A percentile compares a stretch with the other conserved stretches of the same genome.
These are phyloP conservation scores for Mortierella polycephala DNA, from an alignment of 371 early-diverging fungal species.

Conservation along the genomic window DNA sequence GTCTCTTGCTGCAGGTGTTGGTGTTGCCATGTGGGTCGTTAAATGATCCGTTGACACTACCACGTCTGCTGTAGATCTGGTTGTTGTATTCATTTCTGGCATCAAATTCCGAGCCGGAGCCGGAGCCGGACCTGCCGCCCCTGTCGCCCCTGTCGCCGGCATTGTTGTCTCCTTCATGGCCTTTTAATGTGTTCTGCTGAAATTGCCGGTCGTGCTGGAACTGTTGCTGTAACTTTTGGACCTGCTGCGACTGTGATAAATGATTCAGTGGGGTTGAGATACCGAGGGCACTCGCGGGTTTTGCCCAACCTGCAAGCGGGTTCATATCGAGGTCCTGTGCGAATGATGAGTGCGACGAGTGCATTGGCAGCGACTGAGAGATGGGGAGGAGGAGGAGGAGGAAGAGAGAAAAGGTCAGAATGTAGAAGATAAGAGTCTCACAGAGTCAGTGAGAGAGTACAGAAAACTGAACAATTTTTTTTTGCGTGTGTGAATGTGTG, in stretches of 20 bases:
- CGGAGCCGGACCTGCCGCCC: neutral
- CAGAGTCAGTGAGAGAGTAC: neutral
- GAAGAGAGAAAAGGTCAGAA: neutral
- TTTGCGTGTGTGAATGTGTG: neutral
- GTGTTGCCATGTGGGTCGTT: neutral
- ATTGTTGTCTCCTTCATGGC: neutral
- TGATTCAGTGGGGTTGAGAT: slow-evolving; percentile 36
- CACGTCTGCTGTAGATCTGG: neutral
- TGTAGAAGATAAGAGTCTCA: neutral
- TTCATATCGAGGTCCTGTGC: slow-evolving; percentile 39
- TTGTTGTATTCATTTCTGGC: neutral
- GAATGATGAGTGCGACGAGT: slow-evolving; percentile 25
- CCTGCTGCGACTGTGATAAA: slow-evolving; percentile 40
- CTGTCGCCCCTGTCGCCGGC: neutral
- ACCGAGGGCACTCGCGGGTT: slow-evolving; percentile 44
- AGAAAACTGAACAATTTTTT: neutral
- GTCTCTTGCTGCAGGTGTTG: slow-evolving; percentile 5
- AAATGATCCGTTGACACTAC: neutral
- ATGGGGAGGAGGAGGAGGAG: neutral
- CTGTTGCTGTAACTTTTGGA: slow-evolving; percentile 42
- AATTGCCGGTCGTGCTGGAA: slow-evolving; percentile 44
- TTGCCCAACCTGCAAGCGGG: slow-evolving; percentile 45
- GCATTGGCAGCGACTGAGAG: slow-evolving; percentile 3
- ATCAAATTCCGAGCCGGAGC: neutral
- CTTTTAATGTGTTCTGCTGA: slow-evolving; percentile 12